phyloP scores from a whole-genome alignment of 2,329 filamentous ascomycete genomes.

The Anthostomella pinea region DNA sequence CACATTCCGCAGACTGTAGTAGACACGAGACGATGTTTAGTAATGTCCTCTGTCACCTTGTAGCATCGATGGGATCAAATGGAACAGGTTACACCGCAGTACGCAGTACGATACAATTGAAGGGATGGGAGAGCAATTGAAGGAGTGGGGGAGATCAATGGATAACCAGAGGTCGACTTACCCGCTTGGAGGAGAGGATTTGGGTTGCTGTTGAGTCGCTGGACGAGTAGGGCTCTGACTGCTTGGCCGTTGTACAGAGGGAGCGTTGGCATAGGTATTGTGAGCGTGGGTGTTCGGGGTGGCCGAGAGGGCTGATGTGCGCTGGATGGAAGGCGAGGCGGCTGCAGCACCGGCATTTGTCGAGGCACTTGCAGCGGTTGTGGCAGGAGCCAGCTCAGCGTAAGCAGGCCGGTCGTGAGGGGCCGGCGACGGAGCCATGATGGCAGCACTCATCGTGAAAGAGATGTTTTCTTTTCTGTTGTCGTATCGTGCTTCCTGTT shows the following conservation, averaged over 20 bases:
- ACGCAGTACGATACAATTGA: not conserved
- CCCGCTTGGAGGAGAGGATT: slow-evolving; percentile 58
- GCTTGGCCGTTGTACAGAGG: slow-evolving; percentile 44
- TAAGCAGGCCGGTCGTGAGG: slow-evolving; percentile 62
- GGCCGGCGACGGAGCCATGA: slow-evolving; percentile 67
- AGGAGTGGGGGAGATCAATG: slow-evolving; percentile 15
- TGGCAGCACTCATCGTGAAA: slow-evolving; percentile 62
- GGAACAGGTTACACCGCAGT: too few relatives aligned
- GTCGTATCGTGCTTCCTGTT: slow-evolving; percentile 10
- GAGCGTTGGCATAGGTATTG: slow-evolving; percentile 15
- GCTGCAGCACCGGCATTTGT: slow-evolving; percentile 31
- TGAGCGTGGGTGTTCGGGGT: slow-evolving; percentile 38
- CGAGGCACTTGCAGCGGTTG: slow-evolving; percentile 32
- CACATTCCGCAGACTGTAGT: slow-evolving; percentile 49
- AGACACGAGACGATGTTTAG: slow-evolving; percentile 29
- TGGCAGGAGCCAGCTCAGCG: slow-evolving; percentile 46
- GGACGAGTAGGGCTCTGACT: slow-evolving; percentile 52
- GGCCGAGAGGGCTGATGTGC: slow-evolving; percentile 37
- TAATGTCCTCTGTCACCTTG: not conserved
- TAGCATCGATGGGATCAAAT: too few relatives aligned
- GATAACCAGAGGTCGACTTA: slow-evolving; percentile 40
- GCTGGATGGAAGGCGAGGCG: slow-evolving; percentile 45
- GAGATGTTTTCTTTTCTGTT: slow-evolving; percentile 13
- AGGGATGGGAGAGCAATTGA: slow-evolving; percentile 5
- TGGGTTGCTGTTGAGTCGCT: slow-evolving; percentile 33